A percentile compares a stretch with the other conserved stretches of the same genome.
phyloP scores from a whole-genome alignment of 257 asterid species.

The Rehmannia glutinosa region DNA sequence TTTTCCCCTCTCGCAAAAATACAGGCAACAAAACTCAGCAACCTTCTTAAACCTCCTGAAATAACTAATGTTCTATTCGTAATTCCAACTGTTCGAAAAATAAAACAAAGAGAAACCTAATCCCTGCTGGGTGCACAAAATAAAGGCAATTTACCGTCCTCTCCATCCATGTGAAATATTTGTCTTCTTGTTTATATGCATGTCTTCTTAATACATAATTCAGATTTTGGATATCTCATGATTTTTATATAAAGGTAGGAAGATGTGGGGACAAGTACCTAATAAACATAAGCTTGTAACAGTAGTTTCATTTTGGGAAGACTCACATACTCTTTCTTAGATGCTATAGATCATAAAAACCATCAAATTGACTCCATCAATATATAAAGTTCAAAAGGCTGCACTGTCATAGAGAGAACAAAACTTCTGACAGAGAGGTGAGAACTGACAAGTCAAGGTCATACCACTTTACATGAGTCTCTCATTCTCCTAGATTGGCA shows the following conservation, averaged over 20 bases:
- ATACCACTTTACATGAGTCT: neutral
- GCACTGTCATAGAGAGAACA: neutral
- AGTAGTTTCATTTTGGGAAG: neutral
- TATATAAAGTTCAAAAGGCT: neutral
- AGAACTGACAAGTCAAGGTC: neutral
- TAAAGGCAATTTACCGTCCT: neutral
- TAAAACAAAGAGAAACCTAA: neutral
- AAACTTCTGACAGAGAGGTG: neutral
- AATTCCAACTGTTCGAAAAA: neutral
- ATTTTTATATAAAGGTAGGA: neutral
- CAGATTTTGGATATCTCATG: neutral
- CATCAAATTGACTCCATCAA: neutral
- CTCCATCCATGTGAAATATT: neutral
- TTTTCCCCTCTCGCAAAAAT: neutral
- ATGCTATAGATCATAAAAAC: neutral
- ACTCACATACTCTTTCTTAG: neutral
- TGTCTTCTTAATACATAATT: neutral
- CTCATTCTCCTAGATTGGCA: neutral
- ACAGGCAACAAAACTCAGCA: neutral
- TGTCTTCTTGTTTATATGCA: neutral
- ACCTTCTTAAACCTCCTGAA: neutral
- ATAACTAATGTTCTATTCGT: neutral
- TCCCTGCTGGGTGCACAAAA: neutral
- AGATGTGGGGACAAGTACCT: neutral
- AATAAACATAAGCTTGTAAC: neutral